Evolutionary conservation across 768 basidiomycete species (phyloP), one percentile per base, ranked within the genome.

Genomic region (Suillus luteus): DNA sequence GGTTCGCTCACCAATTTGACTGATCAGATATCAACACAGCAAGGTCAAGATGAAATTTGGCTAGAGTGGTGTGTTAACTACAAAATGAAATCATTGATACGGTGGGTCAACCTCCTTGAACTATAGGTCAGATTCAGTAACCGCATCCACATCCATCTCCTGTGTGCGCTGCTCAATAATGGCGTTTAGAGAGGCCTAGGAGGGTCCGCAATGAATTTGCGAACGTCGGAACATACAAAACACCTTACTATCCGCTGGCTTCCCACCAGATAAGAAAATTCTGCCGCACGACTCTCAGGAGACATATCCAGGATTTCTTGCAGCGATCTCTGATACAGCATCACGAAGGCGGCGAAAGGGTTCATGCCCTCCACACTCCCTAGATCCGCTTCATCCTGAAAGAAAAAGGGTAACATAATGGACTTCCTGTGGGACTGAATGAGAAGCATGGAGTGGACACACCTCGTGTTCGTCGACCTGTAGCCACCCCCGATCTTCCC

Each of bases 401-500:
- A 61, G 10, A 57, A 63, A 31, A 37, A 7, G 11, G 19, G 19
- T 1, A 12, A 11, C 10, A 43, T 24, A 17, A 19, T 31, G 64
- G 38, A 61, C 62, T 44, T 51, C 31, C 62, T 62, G 61, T 61
- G 65, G 44, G 65, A 67, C 64, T 61, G 33, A 61, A 59, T 11
- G 22, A 57, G 52, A 43, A 17, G 24, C 38, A 41, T 31, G 58
- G 41, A 40, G 59, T 59, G 65, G 17, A 67, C 67, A 58, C 55
- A 85, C 87, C 74, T 90, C 86, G 40, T 78, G 75, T 3, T 78
- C 77, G 31, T 89, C 87, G 24, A 76, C 76, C 19, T 83, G 81
- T 35, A 93, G 71, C 91, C 91, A 93, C 38, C 69, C 77, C 44
- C 92, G 79, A 33, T 80, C 77, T 14, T 80, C 85, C 91, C 88